These are phyloP conservation scores for Cenchrus americanus DNA, from an alignment of 176 grass and related monocot genomes.

Conservation along the genomic window DNA sequence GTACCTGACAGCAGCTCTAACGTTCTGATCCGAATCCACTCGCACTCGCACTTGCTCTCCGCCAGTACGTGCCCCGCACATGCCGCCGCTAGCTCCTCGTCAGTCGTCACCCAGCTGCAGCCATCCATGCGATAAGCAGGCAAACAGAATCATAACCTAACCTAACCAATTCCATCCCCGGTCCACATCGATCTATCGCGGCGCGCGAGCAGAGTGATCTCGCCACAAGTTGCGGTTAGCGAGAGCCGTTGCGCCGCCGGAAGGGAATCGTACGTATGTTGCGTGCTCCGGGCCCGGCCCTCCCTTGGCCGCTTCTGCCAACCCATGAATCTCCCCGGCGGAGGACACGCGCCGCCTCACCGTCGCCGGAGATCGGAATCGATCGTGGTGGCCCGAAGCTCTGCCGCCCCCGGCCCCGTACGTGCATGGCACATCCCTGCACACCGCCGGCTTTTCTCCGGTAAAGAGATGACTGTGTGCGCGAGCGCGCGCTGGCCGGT, in stretches of 20 bases:
- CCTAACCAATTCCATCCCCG: neutral
- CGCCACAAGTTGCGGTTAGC: slow-evolving; percentile 6
- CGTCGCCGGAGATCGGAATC: too few species aligned
- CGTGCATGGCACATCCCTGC: too few species aligned
- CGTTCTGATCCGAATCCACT: slow-evolving; percentile 1
- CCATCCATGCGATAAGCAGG: neutral
- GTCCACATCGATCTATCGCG: neutral
- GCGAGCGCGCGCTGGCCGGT: too few species aligned
- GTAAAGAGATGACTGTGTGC: too few species aligned
- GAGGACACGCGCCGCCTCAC: too few species aligned
- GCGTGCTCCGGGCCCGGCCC: neutral
- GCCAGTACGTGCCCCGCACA: neutral
- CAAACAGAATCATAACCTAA: slow-evolving; percentile 29
- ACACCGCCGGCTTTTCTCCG: too few species aligned
- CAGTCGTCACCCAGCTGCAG: neutral
- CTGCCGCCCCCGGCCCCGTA: too few species aligned
- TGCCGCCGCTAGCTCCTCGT: neutral
- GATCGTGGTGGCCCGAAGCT: too few species aligned
- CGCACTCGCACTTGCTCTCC: neutral
- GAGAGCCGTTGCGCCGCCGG: slow-evolving; percentile 28
- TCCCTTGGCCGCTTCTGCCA: slow-evolving; percentile 44
- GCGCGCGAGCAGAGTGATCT: neutral
- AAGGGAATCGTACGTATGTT: neutral
- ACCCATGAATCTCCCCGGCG: slow-evolving; percentile 36
- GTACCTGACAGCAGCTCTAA: neutral